Percentiles rank a stretch among this genome's conserved stretches.
phyloP scores from a whole-genome alignment of 108 stramenopile genomes.

The Seminavis robusta region DNA sequence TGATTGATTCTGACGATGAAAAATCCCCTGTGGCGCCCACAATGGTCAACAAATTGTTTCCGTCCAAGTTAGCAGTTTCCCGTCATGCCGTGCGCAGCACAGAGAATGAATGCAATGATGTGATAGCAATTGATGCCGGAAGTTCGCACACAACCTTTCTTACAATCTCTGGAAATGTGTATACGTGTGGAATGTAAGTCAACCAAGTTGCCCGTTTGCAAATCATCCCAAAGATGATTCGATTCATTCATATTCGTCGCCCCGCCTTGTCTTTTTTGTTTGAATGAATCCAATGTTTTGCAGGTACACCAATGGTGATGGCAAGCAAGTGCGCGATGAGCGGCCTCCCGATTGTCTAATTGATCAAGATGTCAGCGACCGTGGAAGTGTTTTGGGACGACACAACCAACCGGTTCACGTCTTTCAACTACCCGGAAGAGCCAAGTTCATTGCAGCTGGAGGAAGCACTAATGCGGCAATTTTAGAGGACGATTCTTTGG shows the following conservation, averaged over 20 bases:
- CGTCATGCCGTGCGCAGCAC: neutral
- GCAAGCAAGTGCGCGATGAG: neutral
- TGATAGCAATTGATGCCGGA: conserved; percentile 66
- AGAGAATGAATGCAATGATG: neutral
- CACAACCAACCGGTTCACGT: conserved; percentile 34
- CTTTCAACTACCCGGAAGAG: conserved; percentile 18
- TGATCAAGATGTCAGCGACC: neutral
- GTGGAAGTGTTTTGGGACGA: conserved; percentile 4
- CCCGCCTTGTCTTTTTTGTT: no score
- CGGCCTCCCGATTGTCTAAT: conserved; percentile 9
- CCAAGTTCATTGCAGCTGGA: conserved; percentile 43
- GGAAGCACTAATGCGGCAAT: conserved; percentile 50
- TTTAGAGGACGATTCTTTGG: conserved; percentile 47
- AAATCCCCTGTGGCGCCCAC: neutral
- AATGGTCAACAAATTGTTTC: conserved; percentile 1
- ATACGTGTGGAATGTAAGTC: conserved; percentile 58
- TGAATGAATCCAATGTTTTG: no score
- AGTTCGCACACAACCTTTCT: conserved; percentile 73
- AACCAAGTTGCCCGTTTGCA: neutral
- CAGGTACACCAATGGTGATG: conserved; percentile 3
- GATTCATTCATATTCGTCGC: neutral
- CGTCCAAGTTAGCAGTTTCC: conserved; percentile 10
- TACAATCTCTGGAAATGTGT: conserved; percentile 55
- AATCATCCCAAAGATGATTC: neutral
- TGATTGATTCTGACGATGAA: neutral